phyloP scores from a whole-genome alignment of 352 stramenopile species.

The Phytopythium boreale region DNA sequence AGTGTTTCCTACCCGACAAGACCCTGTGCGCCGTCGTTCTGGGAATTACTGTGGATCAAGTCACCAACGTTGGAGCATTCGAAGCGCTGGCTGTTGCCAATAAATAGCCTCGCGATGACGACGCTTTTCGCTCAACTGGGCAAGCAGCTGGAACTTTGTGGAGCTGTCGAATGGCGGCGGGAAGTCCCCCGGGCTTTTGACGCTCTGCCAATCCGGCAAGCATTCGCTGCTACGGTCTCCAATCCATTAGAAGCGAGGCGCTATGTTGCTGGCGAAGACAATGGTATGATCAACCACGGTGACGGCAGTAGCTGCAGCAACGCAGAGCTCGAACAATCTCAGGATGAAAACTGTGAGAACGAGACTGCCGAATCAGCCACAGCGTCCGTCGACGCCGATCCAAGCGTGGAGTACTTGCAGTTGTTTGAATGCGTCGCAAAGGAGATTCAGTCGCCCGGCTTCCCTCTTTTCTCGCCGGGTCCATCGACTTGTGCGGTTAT shows the following conservation, averaged over 20 bases:
- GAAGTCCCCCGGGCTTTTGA: conserved; percentile 20
- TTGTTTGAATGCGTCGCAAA: conserved; percentile 39
- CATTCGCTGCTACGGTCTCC: conserved; percentile 28
- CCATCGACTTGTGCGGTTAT: too few relatives aligned
- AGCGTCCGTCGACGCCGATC: conserved; percentile 18
- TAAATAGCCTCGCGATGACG: background rate
- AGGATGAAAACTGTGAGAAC: conserved; percentile 9
- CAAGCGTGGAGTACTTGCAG: conserved; percentile 31
- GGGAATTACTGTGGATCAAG: background rate
- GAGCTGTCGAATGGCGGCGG: background rate
- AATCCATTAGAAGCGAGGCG: background rate
- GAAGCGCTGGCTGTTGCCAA: background rate
- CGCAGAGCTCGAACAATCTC: background rate
- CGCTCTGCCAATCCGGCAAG: conserved; percentile 27
- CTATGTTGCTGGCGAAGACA: background rate
- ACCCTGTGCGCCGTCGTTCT: background rate
- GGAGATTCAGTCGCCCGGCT: conserved; percentile 57
- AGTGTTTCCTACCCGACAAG: background rate
- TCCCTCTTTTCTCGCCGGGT: conserved; percentile 62
- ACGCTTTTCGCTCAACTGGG: conserved; percentile 26
- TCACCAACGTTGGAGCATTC: background rate
- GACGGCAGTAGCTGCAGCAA: background rate
- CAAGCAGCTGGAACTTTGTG: conserved; percentile 13
- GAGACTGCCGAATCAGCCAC: conserved; percentile 12
- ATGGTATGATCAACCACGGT: too few relatives aligned